Evolutionary conservation across 331 rosid genomes (phyloP).

Genomic region (Prunus yedoensis): DNA sequence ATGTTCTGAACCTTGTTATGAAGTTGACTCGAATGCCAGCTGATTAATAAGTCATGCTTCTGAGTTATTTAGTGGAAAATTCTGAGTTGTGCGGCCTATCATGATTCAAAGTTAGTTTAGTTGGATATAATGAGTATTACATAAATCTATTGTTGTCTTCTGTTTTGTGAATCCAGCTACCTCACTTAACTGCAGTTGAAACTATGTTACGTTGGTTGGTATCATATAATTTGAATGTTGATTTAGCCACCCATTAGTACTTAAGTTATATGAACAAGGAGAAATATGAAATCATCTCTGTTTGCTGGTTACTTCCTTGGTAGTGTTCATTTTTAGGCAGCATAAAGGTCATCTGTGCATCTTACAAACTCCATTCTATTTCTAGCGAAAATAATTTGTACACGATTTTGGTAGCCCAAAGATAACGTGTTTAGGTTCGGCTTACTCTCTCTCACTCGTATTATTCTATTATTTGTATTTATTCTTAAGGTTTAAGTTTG

Average conservation of each 20-base stretch:
- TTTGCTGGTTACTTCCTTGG: background rate
- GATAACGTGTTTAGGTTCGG: too few species aligned
- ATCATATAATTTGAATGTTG: background rate
- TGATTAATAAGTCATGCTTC: background rate
- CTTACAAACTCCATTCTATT: too few species aligned
- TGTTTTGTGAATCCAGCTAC: too few species aligned
- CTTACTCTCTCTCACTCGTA: too few species aligned
- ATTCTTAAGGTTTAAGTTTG: too few species aligned
- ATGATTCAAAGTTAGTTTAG: background rate
- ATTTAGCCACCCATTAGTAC: background rate
- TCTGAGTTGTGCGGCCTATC: background rate
- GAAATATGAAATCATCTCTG: background rate
- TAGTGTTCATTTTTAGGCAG: background rate
- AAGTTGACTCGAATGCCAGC: background rate
- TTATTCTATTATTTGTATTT: too few species aligned
- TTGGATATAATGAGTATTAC: background rate
- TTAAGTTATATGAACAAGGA: background rate
- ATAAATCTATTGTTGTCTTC: too few species aligned
- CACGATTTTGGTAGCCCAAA: too few species aligned
- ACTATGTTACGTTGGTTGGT: too few species aligned
- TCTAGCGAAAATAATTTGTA: too few species aligned
- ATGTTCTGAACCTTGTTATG: background rate
- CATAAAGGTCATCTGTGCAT: background rate
- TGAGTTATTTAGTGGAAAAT: background rate
- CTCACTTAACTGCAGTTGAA: too few species aligned